Base-by-base conservation (phyloP, 306 rosid species). In the Quercus glauca region DNA sequence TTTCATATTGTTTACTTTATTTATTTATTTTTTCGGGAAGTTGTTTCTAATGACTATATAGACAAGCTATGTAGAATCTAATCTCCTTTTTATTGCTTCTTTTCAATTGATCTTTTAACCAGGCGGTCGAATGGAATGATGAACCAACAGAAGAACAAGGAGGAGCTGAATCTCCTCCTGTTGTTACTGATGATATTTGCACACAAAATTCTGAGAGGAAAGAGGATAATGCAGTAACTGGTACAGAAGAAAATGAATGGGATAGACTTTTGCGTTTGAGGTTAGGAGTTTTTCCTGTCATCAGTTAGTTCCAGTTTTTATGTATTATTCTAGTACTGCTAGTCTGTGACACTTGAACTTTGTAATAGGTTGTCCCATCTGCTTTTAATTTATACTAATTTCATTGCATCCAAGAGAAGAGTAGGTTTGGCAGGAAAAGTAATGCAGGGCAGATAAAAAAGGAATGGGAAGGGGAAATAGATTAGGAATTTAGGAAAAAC, bases 51-150 rank as follows among this genome's bases (percentile, higher is more conserved):
- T 41, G 69, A 68, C 23, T 56, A 58, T 29, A 29, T 28, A 11
- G 70, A 29, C 45, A 64, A 19, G n/a, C 49, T 68, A n/a, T 35
- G 5, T 8, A 35, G 3, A 35, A 35, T 37, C 25, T n/a, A 65
- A 31, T 31, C 2, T 33, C 14, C 52, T 10, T 35, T 67, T 35
- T 35, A 4, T 37, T 65, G 57, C 49, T 57, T 56, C 33, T 77
- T 53, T 72, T 55, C 21, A 69, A 55, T 58, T 41, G 19, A 13
- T 57, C 20, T 56, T 78, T 78, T 77, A 29, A 77, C 43, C 86
- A 96, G 99, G 87, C 98, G 25, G 81, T 88, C 49, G 98, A 93
- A 78, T 96, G 99, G 99, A 96, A 91, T 91, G 99, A 96, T 10
- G 99, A 96, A 85, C 90, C 90, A 78, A 78, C 93, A 43, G 98